Evolutionary conservation across 1,284 basidiomycete species (phyloP), one percentile per base, ranked within the genome.

Genomic region (Calocybe gambosa): DNA sequence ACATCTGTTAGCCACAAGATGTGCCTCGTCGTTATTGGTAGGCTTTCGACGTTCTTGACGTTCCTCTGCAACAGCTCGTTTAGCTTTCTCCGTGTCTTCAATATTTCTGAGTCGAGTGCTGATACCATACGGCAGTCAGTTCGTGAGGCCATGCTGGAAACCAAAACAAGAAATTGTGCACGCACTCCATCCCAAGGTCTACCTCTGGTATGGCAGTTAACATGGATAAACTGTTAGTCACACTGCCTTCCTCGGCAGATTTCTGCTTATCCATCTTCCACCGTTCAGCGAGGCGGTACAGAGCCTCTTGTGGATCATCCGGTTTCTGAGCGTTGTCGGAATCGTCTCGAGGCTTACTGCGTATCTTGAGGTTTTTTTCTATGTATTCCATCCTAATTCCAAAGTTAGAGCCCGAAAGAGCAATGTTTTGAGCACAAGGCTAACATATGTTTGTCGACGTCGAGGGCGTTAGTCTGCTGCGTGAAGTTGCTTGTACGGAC

Each of bases 371-470:
- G 63, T 97, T 96, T 58, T 88, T 81, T 60, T 98, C 95, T 47
- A 98, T 98, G 59, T 95, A 98, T 1, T 85, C 89, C 89, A 98
- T 93, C 94, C 93, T 96, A 58, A 40, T 26, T 35, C 15, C 7
- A 21, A 39, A 8, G 33, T 28, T 10, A 39, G 21, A 29, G n/a
- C n/a, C 37, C 12, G 21, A 37, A 20, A 34, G 4, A 12, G n/a
- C 29, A 26, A 26, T 16, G 34, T 25, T 18, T n/a, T 29, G 39
- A 35, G 20, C 13, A 31, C 20, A 8, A 13, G n/a, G 56, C 87
- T 38, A 49, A 94, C 94, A 98, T 98, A 62, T 98, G 95, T 61
- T 96, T 97, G 69, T 99, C 94, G 5, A 97, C 93, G 60, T 97
- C 94, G 9, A 98, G 75, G 1, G 84, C 82, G 60, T 96, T 96